Conservation (phyloP, 2,329 filamentous ascomycete genomes). For the Chaetomiaceae sp. region DNA sequence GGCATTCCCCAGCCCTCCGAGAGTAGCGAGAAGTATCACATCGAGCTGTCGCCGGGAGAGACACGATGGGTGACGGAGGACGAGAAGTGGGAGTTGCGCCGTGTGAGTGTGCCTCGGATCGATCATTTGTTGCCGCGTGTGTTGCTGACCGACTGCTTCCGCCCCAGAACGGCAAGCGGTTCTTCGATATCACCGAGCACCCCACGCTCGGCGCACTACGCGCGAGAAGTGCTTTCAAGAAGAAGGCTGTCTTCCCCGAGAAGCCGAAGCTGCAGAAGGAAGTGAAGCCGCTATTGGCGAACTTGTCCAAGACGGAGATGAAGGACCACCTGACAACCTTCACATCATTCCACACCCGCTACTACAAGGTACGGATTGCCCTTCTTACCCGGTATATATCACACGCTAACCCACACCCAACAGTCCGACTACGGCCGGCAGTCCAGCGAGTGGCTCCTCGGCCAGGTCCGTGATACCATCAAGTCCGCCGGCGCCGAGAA, state of each 20-base stretch:
- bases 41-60: constrained; percentile 80
- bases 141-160: not conserved
- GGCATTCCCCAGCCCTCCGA: constrained; percentile 32
- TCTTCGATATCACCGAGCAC: constrained; percentile 90
- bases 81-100: constrained; percentile 86
- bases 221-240: constrained; percentile 33
- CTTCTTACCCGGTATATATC: too few relatives aligned
- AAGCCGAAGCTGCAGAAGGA: constrained; percentile 53
- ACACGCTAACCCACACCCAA: not conserved
- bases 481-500: constrained; percentile 64
- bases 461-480: constrained; percentile 69
- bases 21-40: constrained; percentile 57
- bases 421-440: constrained; percentile 70
- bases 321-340: constrained; percentile 71
- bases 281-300: constrained; percentile 61
- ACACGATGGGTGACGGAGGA: constrained; percentile 88
- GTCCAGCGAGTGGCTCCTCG: constrained; percentile 82
- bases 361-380: constrained; percentile 51
- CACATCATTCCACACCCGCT: constrained; percentile 74
- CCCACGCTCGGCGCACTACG: constrained; percentile 55
- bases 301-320: constrained; percentile 74
- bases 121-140: not conserved
- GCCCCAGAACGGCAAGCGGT: constrained; percentile 73
- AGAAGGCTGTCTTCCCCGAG: constrained; percentile 48
- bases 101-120: constrained; percentile 50